Evolutionary conservation across 768 basidiomycete genomes (phyloP).

Genomic region (Krasilnikovozyma curviuscula): DNA sequence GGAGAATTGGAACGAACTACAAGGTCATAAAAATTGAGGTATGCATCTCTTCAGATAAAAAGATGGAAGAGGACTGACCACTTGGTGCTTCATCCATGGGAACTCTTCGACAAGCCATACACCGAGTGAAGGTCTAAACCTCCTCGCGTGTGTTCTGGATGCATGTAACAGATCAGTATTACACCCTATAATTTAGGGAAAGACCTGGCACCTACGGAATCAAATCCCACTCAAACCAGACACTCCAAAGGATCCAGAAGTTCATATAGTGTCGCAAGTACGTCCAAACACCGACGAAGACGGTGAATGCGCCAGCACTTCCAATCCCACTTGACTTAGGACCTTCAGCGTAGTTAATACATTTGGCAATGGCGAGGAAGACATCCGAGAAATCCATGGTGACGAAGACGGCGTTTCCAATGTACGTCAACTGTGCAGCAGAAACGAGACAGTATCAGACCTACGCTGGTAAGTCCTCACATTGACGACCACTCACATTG

Average conservation of each 20-base stretch:
- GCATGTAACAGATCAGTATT: too few species aligned
- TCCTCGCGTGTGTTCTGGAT: slow-evolving; percentile 35
- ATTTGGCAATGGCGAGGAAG: slow-evolving; percentile 69
- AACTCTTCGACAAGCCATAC: slow-evolving; percentile 51
- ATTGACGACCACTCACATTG: neutral
- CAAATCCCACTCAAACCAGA: slow-evolving; percentile 56
- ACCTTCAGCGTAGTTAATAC: slow-evolving; percentile 61
- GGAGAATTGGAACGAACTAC: slow-evolving; percentile 43
- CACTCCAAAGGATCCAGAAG: slow-evolving; percentile 64
- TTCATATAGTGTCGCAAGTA: slow-evolving; percentile 92
- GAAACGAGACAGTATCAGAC: neutral
- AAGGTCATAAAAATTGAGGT: neutral
- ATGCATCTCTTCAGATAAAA: neutral
- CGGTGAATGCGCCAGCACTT: slow-evolving; percentile 42
- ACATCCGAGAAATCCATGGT: slow-evolving; percentile 94
- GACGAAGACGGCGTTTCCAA: slow-evolving; percentile 79
- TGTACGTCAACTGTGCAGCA: slow-evolving; percentile 40
- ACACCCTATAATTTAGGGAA: slow-evolving; percentile 2
- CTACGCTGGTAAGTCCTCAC: neutral
- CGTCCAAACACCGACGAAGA: slow-evolving; percentile 64
- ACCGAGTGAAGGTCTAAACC: slow-evolving; percentile 44
- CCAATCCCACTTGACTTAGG: slow-evolving; percentile 17
- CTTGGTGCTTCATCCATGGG: slow-evolving; percentile 26
- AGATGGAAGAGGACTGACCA: slow-evolving; percentile 24
- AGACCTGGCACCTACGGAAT: slow-evolving; percentile 37